Evolutionary conservation across 1,284 basidiomycete genomes (phyloP).

Genomic region (Mycosarcoma mackinlayi): DNA sequence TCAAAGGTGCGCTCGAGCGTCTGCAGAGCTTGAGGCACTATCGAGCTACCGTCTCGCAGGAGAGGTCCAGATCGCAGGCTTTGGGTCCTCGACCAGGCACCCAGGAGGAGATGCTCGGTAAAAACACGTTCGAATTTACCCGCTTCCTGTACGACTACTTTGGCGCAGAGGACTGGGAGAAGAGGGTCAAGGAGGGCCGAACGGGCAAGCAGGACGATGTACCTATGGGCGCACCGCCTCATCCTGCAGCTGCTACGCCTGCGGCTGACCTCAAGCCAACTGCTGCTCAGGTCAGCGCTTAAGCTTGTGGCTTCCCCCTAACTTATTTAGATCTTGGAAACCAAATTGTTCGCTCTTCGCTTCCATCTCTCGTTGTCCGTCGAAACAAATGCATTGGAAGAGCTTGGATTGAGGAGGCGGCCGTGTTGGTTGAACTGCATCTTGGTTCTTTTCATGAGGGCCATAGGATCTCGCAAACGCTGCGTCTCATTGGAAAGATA

Average conservation of each 20-base stretch:
- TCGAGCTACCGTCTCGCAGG: slow-evolving; percentile 57
- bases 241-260: neutral
- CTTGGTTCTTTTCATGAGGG: too few species aligned
- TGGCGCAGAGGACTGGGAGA: slow-evolving; percentile 59
- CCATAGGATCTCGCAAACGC: too few species aligned
- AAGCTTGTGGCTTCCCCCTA: too few species aligned
- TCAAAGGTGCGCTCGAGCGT: slow-evolving; percentile 39
- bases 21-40: slow-evolving; percentile 54
- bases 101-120: slow-evolving; percentile 18
- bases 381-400: too few species aligned
- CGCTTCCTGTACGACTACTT: slow-evolving; percentile 57
- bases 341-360: neutral
- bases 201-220: slow-evolving; percentile 43
- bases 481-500: too few species aligned
- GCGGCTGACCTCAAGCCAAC: neutral
- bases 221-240: neutral
- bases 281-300: neutral
- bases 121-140: slow-evolving; percentile 51
- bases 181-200: slow-evolving; percentile 74
- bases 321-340: too few species aligned
- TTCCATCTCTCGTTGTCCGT: too few species aligned
- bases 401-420: too few species aligned
- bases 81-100: slow-evolving; percentile 25
- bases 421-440: too few species aligned
- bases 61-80: slow-evolving; percentile 52